Evolutionary conservation across 139 green algal species (phyloP), one percentile per base, ranked within the genome.

Genomic region (Micractinium sp.): DNA sequence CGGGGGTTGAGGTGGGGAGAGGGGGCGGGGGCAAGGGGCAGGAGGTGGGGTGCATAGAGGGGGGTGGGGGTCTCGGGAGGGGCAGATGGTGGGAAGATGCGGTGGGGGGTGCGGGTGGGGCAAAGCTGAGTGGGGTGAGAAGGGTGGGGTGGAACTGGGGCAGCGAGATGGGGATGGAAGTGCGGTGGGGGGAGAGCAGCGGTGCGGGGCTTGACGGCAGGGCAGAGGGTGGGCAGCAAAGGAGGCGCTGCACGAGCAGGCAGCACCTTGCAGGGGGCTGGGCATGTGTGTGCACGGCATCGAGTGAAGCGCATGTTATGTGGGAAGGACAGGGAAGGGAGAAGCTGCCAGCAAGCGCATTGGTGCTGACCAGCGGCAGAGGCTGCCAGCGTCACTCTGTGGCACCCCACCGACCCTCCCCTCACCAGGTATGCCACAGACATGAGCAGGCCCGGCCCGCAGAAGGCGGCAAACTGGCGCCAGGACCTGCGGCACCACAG

Each of bases 381-480:
- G 35, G 13, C 33, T 35, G 33, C 35, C 35, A 1, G 33, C 35
- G 35, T n/a, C n/a, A n/a, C n/a, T n/a, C n/a, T n/a, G n/a, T n/a
- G n/a, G n/a, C n/a, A n/a, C n/a, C n/a, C n/a, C n/a, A n/a, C n/a
- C n/a, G n/a, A n/a, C n/a, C n/a, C 33, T 7, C 73, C 73, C 15
- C 60, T 22, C 80, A 91, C 89, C 85, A 92, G 71, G 76, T 92
- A 92, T 1, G 89, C 89, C 14, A 92, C 85, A 13, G 56, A 77
- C 67, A 89, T 92, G 47, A 92, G 89, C 47, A 92, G 85, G 15
- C 89, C 89, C 23, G 85, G 80, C 16, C 89, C 89, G 31, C 78
- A 90, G 47, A 88, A 88, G 29, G 33, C 38, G 25, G 67, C 35
- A 31, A 92, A 86, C n/a, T 74, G 67, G 25, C 76, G 41, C 66